phyloP scores from a whole-genome alignment of 805 yeast genomes.

The Metschnikowia vanudenii region DNA sequence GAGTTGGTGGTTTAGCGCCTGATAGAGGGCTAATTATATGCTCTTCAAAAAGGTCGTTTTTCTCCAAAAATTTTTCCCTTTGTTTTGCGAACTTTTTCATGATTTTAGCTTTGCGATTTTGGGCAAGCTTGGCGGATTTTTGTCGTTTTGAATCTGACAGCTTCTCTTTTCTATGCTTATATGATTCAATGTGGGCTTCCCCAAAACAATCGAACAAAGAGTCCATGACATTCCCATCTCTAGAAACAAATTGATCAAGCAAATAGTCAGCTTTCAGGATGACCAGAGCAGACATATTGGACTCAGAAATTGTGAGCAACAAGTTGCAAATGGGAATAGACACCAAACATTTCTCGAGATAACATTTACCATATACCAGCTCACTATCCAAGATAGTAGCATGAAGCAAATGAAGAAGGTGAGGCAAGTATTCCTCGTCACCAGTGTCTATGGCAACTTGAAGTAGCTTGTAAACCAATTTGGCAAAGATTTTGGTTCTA shows the following conservation, averaged over 20 bases:
- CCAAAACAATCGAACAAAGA: constrained; percentile 60
- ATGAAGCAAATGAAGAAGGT: constrained; percentile 66
- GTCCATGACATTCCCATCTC: constrained; percentile 50
- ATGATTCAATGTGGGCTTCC: constrained; percentile 47
- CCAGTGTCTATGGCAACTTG: constrained; percentile 49
- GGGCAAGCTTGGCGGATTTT: constrained; percentile 54
- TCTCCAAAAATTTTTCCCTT: constrained; percentile 44
- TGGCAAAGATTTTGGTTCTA: constrained; percentile 52
- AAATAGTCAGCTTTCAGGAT: constrained; percentile 57
- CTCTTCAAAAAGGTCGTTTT: constrained; percentile 26
- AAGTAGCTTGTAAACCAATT: constrained; percentile 56
- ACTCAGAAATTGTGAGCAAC: constrained; percentile 50
- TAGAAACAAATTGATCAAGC: constrained; percentile 49
- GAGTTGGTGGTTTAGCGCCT: neutral
- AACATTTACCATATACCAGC: constrained; percentile 35
- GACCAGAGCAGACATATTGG: constrained; percentile 48
- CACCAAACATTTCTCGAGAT: constrained; percentile 46
- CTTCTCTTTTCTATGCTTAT: constrained; percentile 44
- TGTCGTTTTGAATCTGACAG: constrained; percentile 54
- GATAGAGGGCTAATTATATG: no score
- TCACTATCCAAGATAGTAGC: constrained; percentile 59
- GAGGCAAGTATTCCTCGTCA: constrained; percentile 56
- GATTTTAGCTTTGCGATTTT: constrained; percentile 59
- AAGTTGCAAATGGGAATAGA: constrained; percentile 56
- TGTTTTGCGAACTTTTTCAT: constrained; percentile 61